Percentiles rank a stretch among this genome's conserved stretches.
Conservation (phyloP, 1,284 basidiomycete genomes). For the Exobasidium rhododendri region DNA sequence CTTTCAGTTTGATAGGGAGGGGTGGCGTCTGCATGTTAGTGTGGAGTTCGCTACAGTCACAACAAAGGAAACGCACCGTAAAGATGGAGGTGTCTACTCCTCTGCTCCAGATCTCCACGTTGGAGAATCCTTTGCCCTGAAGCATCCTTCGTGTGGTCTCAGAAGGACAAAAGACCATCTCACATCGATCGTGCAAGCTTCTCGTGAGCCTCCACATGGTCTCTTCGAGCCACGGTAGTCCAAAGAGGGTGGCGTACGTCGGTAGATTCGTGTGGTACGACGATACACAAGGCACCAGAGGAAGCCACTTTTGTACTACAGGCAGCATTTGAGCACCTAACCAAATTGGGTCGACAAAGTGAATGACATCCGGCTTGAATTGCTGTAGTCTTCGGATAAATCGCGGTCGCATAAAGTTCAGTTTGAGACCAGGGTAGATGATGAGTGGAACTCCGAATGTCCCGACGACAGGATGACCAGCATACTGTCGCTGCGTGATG, state of each 20-base stretch:
- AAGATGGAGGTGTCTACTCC: slow-evolving; percentile 41
- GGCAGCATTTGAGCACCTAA: slow-evolving; percentile 58
- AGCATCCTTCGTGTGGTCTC: slow-evolving; percentile 60
- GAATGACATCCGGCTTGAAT: slow-evolving; percentile 60
- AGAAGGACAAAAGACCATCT: slow-evolving; percentile 61
- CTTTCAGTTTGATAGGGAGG: too few relatives aligned
- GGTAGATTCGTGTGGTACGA: slow-evolving; percentile 63
- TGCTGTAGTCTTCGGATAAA: slow-evolving; percentile 58
- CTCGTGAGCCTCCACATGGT: slow-evolving; percentile 56
- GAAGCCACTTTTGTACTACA: slow-evolving; percentile 52
- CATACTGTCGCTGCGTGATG: slow-evolving; percentile 56
- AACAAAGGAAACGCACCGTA: slow-evolving; percentile 14
- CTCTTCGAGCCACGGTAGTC: slow-evolving; percentile 60
- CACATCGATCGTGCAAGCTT: slow-evolving; percentile 48
- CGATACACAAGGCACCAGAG: slow-evolving; percentile 59
- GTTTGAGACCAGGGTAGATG: slow-evolving; percentile 62
- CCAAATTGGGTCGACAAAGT: slow-evolving; percentile 61
- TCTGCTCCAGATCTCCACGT: slow-evolving; percentile 62
- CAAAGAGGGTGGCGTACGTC: slow-evolving; percentile 62
- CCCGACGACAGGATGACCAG: slow-evolving; percentile 61
- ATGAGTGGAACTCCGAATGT: slow-evolving; percentile 62
- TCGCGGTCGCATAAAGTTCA: slow-evolving; percentile 63
- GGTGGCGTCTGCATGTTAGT: slow-evolving; percentile 43
- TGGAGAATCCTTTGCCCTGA: slow-evolving; percentile 56
- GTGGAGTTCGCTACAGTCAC: slow-evolving; percentile 1